These are phyloP conservation scores for Clitopilus hobsonii DNA, from an alignment of 768 basidiomycete genomes.

Conservation along the genomic window DNA sequence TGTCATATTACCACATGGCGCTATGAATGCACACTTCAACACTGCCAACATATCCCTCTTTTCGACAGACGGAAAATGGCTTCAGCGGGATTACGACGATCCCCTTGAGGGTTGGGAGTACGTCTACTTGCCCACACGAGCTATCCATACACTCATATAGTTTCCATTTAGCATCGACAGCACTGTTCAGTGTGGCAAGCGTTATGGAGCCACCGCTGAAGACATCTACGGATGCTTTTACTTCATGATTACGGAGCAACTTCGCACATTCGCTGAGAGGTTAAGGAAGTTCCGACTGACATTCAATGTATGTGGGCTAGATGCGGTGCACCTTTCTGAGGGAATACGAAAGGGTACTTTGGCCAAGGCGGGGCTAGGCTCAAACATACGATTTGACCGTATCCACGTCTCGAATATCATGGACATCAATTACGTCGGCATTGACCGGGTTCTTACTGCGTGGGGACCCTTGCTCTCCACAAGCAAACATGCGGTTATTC, in stretches of 20 bases:
- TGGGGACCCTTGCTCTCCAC: slow-evolving; percentile 36
- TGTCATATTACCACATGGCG: neutral
- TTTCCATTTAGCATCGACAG: slow-evolving; percentile 22
- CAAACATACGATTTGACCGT: slow-evolving; percentile 33
- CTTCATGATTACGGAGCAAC: slow-evolving; percentile 36
- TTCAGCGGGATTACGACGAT: slow-evolving; percentile 33
- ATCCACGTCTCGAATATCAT: slow-evolving; percentile 46
- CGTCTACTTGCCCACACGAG: slow-evolving; percentile 13
- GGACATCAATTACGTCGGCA: slow-evolving; percentile 37
- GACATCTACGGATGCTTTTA: slow-evolving; percentile 50
- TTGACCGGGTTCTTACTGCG: slow-evolving; percentile 20
- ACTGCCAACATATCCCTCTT: neutral
- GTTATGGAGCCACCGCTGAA: slow-evolving; percentile 30
- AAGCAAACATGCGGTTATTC: slow-evolving; percentile 24
- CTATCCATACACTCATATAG: neutral
- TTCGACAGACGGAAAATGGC: slow-evolving; percentile 17
- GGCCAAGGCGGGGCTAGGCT: slow-evolving; percentile 25
- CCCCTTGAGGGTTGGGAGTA: slow-evolving; percentile 43
- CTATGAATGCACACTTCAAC: neutral
- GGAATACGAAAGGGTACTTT: slow-evolving; percentile 10
- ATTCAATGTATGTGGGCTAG: slow-evolving; percentile 14
- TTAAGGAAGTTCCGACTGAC: slow-evolving; percentile 26
- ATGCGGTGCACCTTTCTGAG: neutral
- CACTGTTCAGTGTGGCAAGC: slow-evolving; percentile 28
- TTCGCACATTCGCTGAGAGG: slow-evolving; percentile 29